Percentiles rank a stretch among this genome's conserved stretches.
phyloP scores from a whole-genome alignment of 805 yeast genomes.

The Yueomyces sinensis region DNA sequence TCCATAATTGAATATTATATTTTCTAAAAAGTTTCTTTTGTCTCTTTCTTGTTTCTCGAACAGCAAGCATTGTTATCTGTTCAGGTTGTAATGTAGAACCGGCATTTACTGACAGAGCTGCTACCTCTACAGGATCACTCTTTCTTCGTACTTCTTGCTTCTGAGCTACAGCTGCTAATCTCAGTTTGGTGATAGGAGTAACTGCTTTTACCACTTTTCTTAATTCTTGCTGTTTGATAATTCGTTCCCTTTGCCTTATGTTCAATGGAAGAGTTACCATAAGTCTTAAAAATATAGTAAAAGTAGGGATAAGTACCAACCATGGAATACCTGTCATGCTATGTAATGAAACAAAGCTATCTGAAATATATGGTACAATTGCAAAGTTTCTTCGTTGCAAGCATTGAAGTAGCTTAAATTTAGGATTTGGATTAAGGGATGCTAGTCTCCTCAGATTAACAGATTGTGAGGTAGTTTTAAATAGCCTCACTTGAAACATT shows the following conservation, averaged over 20 bases:
- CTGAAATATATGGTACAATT: too few relatives aligned
- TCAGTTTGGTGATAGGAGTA: conserved; percentile 56
- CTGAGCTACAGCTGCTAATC: conserved; percentile 26
- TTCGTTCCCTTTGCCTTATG: conserved; percentile 51
- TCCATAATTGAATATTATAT: conserved; percentile 67
- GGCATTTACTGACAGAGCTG: conserved; percentile 5
- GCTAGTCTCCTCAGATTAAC: too few relatives aligned
- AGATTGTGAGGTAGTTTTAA: too few relatives aligned
- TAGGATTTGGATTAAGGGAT: too few relatives aligned
- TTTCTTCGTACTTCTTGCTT: too few relatives aligned
- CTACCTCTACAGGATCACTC: conserved; percentile 1
- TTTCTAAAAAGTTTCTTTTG: conserved; percentile 59
- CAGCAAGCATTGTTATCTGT: conserved; percentile 59
- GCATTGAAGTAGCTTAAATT: too few relatives aligned
- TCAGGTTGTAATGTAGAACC: conserved; percentile 43
- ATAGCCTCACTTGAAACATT: too few relatives aligned
- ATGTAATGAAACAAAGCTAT: conserved; percentile 28
- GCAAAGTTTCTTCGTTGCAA: too few relatives aligned
- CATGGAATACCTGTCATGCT: conserved; percentile 57
- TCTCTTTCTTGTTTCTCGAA: conserved; percentile 66
- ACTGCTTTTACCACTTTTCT: conserved; percentile 63
- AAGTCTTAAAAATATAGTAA: conserved; percentile 55
- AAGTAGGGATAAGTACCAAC: conserved; percentile 66
- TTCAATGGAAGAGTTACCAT: conserved; percentile 69
- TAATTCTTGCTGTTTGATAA: conserved; percentile 56